Conservation (phyloP, 2,329 filamentous ascomycete species). For the Xenosphaeropsis pyriputrescens region DNA sequence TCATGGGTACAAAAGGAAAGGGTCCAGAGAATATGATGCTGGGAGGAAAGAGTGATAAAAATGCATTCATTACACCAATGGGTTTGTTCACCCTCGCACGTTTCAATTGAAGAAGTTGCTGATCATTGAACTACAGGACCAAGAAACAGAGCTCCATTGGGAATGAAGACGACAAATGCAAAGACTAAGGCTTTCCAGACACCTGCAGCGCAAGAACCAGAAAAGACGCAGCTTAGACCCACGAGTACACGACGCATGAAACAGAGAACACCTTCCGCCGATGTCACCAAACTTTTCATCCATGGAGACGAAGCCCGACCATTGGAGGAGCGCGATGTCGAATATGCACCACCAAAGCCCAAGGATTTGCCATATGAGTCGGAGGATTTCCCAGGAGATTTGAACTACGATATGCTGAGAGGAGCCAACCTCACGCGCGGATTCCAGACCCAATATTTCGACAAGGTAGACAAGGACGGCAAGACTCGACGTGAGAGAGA, state of each 20-base stretch:
- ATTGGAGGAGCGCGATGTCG: constrained; percentile 56
- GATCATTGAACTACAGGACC: constrained; percentile 16
- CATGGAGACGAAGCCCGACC: constrained; percentile 36
- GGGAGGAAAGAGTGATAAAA: constrained; percentile 40
- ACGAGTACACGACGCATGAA: constrained; percentile 44
- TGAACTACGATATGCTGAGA: constrained; percentile 43
- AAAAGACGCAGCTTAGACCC: constrained; percentile 45
- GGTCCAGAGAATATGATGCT: constrained; percentile 41
- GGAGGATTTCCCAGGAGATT: constrained; percentile 46
- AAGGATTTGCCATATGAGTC: constrained; percentile 53
- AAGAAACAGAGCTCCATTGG: constrained; percentile 65
- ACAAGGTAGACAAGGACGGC: constrained; percentile 53
- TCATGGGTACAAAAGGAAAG: constrained; percentile 36
- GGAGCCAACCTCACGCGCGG: constrained; percentile 43
- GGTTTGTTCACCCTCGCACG: constrained; percentile 35
- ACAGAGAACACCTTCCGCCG: constrained; percentile 34
- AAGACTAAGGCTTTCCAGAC: constrained; percentile 59
- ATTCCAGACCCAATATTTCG: constrained; percentile 45
- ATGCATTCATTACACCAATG: constrained; percentile 64
- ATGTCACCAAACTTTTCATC: constrained; percentile 46
- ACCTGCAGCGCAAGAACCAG: constrained; percentile 45
- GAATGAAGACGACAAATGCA: constrained; percentile 92
- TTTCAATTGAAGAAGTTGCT: no score
- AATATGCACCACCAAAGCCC: constrained; percentile 73
- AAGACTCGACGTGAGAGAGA: constrained; percentile 46